phyloP scores from a whole-genome alignment of 2,329 filamentous ascomycete genomes.

The Aspergillus sp. region DNA sequence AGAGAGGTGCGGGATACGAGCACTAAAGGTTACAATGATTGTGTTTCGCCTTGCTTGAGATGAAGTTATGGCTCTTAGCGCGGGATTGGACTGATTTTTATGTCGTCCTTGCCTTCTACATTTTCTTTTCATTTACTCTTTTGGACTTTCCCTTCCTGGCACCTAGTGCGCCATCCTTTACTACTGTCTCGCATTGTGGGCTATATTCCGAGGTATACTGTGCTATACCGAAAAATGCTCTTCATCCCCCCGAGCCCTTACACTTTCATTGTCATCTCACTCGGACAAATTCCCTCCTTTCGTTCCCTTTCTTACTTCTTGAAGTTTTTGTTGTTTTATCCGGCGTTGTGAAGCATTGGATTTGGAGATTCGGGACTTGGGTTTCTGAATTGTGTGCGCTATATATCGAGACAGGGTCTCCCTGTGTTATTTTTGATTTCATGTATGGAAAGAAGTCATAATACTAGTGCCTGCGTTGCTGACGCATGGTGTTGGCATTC shows the following conservation, averaged over 20 bases:
- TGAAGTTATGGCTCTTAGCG: conserved; percentile 38
- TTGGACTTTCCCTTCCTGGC: conserved; percentile 9
- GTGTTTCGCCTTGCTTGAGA: conserved; percentile 28
- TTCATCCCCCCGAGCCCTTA: conserved; percentile 4
- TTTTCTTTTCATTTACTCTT: conserved; percentile 12
- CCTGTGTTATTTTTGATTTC: conserved; percentile 15
- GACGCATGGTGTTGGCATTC: conserved; percentile 6
- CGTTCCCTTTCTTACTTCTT: conserved; percentile 10
- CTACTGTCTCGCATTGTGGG: conserved; percentile 10
- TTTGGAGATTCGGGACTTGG: conserved; percentile 30
- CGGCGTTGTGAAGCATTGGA: conserved; percentile 36
- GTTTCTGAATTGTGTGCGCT: conserved; percentile 19
- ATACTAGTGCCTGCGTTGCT: conserved; percentile 15
- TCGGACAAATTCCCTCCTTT: conserved; percentile 12
- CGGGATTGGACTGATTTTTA: conserved; percentile 26
- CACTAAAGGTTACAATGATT: conserved; percentile 39
- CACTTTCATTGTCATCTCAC: conserved; percentile 16
- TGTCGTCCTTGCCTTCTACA: conserved; percentile 18
- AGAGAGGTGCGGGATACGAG: conserved; percentile 64
- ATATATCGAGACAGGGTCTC: conserved; percentile 16
- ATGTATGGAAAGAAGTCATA: conserved; percentile 18
- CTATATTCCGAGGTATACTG: conserved; percentile 18
- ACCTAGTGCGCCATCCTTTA: conserved; percentile 8
- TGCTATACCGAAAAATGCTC: conserved; percentile 20
- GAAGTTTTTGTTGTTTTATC: conserved; percentile 16